These are phyloP conservation scores for Claviceps sp. DNA, from an alignment of 2,329 filamentous ascomycete species.

Conservation along the genomic window DNA sequence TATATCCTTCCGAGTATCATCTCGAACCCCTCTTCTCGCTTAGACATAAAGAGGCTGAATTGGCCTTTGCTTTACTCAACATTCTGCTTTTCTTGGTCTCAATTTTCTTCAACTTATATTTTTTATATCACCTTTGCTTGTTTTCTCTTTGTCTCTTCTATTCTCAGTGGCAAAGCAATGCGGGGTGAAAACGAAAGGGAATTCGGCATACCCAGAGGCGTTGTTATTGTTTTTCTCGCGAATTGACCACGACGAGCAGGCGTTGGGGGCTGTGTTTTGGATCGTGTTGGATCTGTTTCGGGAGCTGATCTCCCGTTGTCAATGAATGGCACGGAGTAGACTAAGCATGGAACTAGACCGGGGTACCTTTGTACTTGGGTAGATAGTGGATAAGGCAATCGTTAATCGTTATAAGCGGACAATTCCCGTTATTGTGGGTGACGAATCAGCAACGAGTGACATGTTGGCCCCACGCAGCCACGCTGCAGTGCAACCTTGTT, in stretches of 20 bases:
- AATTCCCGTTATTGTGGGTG: neutral
- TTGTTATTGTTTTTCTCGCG: neutral
- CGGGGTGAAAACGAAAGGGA: neutral
- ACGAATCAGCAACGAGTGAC: neutral
- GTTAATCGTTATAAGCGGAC: neutral
- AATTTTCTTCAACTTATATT: too few species aligned
- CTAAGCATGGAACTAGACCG: neutral
- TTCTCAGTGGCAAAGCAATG: neutral
- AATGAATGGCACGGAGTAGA: neutral
- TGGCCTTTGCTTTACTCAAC: too few species aligned
- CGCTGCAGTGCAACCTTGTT: neutral
- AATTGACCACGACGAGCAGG: neutral
- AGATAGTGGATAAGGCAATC: neutral
- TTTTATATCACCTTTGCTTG: neutral
- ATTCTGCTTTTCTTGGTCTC: too few species aligned
- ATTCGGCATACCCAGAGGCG: slow-evolving; percentile 3
- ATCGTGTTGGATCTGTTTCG: slow-evolving; percentile 1
- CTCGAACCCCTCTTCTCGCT: too few species aligned
- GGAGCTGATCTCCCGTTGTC: neutral
- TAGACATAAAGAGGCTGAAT: too few species aligned
- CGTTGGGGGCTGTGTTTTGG: slow-evolving; percentile 3
- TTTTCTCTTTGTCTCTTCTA: neutral
- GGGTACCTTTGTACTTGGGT: neutral
- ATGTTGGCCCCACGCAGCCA: neutral
- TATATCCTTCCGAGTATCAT: neutral